Conservation (phyloP, 495 filamentous ascomycete species). For the Penicillium daleae region DNA sequence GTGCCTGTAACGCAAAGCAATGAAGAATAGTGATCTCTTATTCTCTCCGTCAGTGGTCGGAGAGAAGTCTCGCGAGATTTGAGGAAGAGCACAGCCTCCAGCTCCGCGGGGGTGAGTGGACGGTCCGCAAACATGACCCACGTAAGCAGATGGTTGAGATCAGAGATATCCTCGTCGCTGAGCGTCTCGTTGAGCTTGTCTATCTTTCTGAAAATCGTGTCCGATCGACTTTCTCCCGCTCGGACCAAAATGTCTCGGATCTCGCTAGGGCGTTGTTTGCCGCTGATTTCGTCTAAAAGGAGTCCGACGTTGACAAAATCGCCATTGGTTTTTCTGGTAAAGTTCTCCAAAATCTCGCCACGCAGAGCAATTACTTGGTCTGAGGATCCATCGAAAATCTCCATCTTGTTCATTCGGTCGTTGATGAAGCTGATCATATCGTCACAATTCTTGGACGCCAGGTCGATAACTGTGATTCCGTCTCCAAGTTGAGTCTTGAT, state of each 20-base stretch:
- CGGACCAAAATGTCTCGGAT: conserved; percentile 24
- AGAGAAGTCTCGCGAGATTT: conserved; percentile 23
- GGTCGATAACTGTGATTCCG: conserved; percentile 10
- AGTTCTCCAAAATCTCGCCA: conserved; percentile 15
- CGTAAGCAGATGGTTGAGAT: conserved; percentile 22
- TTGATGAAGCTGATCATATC: conserved; percentile 23
- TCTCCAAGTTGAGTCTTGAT: conserved; percentile 15
- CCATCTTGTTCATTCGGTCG: conserved; percentile 25
- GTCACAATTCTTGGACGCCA: conserved; percentile 18
- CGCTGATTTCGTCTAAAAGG: conserved; percentile 23
- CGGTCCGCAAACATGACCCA: conserved; percentile 13
- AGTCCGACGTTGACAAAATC: conserved; percentile 28
- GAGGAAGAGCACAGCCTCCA: conserved; percentile 21
- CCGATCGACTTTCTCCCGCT: conserved; percentile 22
- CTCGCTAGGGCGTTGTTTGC: conserved; percentile 24
- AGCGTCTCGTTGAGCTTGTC: conserved; percentile 23
- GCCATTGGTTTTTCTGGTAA: conserved; percentile 17
- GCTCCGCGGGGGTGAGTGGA: conserved; percentile 1
- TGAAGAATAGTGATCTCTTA: conserved; percentile 21
- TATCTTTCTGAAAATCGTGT: conserved; percentile 24
- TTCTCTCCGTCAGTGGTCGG: conserved; percentile 21
- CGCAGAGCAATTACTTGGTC: conserved; percentile 17
- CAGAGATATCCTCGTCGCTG: conserved; percentile 25
- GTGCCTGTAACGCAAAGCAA: conserved; percentile 11
- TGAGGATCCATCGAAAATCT: conserved; percentile 18